Base-by-base conservation (phyloP, 768 basidiomycete genomes). In the Polyporus arcularius region DNA sequence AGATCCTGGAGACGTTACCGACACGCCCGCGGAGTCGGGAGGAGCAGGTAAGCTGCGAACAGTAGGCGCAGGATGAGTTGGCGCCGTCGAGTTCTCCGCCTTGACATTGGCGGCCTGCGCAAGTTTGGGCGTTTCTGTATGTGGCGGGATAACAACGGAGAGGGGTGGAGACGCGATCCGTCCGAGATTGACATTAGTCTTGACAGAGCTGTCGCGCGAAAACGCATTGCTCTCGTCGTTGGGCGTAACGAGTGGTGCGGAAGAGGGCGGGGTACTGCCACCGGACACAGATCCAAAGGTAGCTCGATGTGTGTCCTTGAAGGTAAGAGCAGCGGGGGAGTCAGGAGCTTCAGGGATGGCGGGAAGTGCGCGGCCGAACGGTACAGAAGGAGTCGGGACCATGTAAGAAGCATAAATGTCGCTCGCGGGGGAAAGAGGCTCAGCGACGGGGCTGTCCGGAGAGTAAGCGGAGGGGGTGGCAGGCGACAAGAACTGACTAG, bases 121-220 rank as follows among this genome's bases (percentile, higher is more conserved):
- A 10, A 39, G n/a, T 47, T 59, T 40, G 3, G 60, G 28, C 1
- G 18, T 10, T 28, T 15, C 43, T 16, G 55, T 12, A 18, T 38
- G 53, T 4, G 35, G 3, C 35, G 62, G 64, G 21, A 65, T 65
- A 9, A 65, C 56, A 10, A 65, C 60, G 2, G 69, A 65, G 16
- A 62, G 63, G 52, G 56, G 67, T 42, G 59, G 63, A 46, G 48
- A 65, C 18, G 42, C 55, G n/a, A 49, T 53, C 49, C 48, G 67
- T 35, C 53, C 64, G 42, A 47, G 64, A 11, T 57, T 51, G 21
- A 49, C 50, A 4, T 48, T 42, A 12, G 47, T 46, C 52, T 43
- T 57, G 26, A 49, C 28, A 31, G 46, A 50, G n/a, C 41, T 42
- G 39, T 55, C 57, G 39, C 58, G 41, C 1, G 57, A 57, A 15